Evolutionary conservation across 495 filamentous ascomycete genomes (phyloP), one percentile per base, ranked within the genome.

Genomic region (Hyaloscypha hepaticicola): DNA sequence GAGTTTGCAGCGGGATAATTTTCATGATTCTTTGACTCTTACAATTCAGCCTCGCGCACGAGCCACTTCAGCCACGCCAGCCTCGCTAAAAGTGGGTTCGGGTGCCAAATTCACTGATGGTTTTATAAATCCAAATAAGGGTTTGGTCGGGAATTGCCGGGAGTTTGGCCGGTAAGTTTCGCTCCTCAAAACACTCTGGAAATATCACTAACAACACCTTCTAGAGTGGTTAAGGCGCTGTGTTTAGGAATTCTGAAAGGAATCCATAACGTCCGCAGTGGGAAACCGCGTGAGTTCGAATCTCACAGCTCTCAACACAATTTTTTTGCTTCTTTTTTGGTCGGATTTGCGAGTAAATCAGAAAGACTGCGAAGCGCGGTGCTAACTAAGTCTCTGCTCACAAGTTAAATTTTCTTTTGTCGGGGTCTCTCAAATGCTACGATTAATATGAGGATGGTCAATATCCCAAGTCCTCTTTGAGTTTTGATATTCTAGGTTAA

Each of bases 181-280:
- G 24, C 16, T 27, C 38, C 38, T 3, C 12, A 3, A 45, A 5
- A 45, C 6, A 53, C 26, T 24, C 7, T 24, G 11, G 26, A 53
- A 53, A 27, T 53, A 16, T 53, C n/a, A 28, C 25, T 22, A 51
- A 27, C 21, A 31, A 34, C 56, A 60, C 75, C 71, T 69, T 76
- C 71, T 72, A 71, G 76, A 81, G 79, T 78, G 78, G 77, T 79
- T 77, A 80, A 80, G 78, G 78, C 78, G 78, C 74, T 75, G 77
- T 75, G 75, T 81, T 81, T 80, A 80, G 78, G 77, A 69, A n/a
- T 41, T 66, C 67, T 60, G 55, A 48, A 63, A 67, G 68, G 58
- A 63, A 55, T 50, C 58, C 24, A 31, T 9, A 61, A 58, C 65
- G 55, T 65, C 51, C 68, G 68, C 70, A 66, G 70, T 77, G 69